Conservation (phyloP, 2,329 filamentous ascomycete species). For the Sporothrix brasiliensis region DNA sequence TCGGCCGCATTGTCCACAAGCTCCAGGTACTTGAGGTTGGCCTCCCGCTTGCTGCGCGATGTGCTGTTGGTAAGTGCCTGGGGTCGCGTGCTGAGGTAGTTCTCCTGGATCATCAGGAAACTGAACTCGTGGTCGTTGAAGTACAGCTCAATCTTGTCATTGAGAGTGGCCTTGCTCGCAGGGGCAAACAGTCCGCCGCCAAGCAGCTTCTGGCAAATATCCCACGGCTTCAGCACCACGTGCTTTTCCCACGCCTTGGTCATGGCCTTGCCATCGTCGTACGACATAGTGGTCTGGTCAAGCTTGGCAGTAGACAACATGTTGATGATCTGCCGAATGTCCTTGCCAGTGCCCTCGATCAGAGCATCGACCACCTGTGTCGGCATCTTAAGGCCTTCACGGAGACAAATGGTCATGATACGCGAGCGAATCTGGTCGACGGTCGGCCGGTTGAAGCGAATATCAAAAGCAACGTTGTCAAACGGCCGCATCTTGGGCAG, state of each 20-base stretch:
- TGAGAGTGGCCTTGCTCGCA: slow-evolving; percentile 81
- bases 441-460: slow-evolving; percentile 86
- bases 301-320: slow-evolving; percentile 96
- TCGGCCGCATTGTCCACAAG: slow-evolving; percentile 85
- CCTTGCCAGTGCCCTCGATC: slow-evolving; percentile 92
- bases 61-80: slow-evolving; percentile 61
- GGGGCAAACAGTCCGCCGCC: slow-evolving; percentile 82
- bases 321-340: slow-evolving; percentile 97
- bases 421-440: slow-evolving; percentile 88
- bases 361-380: slow-evolving; percentile 83
- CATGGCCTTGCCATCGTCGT: slow-evolving; percentile 87
- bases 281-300: slow-evolving; percentile 78
- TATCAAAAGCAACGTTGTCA: slow-evolving; percentile 78
- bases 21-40: slow-evolving; percentile 80
- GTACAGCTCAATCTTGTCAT: slow-evolving; percentile 98
- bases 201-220: slow-evolving; percentile 92
- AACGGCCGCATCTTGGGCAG: slow-evolving; percentile 99
- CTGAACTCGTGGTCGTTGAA: slow-evolving; percentile 99
- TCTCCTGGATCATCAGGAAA: slow-evolving; percentile 96
- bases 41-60: slow-evolving; percentile 66
- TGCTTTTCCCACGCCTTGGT: slow-evolving; percentile 99
- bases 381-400: slow-evolving; percentile 86
- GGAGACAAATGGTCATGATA: slow-evolving; percentile 92
- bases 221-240: slow-evolving; percentile 94
- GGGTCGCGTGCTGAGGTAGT: slow-evolving; percentile 86